Evolutionary conservation across 2,329 filamentous ascomycete genomes (phyloP), one percentile per base, ranked within the genome.

Genomic region (Clonostachys byssicola): DNA sequence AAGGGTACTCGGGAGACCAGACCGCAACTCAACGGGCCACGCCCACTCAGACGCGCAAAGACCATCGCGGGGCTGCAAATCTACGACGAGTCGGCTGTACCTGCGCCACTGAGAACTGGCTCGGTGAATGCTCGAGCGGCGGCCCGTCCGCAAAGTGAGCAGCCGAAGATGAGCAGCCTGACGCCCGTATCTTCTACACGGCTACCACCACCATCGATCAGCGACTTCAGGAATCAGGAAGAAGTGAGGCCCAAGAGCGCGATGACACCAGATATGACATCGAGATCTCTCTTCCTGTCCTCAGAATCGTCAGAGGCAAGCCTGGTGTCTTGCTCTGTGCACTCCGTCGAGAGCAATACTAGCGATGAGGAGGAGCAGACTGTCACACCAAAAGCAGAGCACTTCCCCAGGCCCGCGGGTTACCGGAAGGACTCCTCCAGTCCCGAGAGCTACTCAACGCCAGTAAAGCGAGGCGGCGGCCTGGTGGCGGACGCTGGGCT

Each of bases 251-350:
- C 54, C 43, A 55, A 54, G 50, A 46, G 48, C 10, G 45, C 23
- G 40, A 20, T 45, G 17, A 16, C 12, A 5, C 43, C 39, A 7
- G 17, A 23, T 7, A 12, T 46, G n/a, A 39, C 12, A 12, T 30
- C 41, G 9, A 41, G 20, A 35, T 35, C 10, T 36, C 13, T 34
- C 17, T 43, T 34, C 33, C 14, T 42, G 16, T 14, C 34, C 3
- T 5, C 33, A 9, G 40, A 33, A 6, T 7, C 33, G 10, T 36
- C 40, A n/a, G 45, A 9, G 16, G 34, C 23, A 3, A 62, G 60
- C 53, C 57, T 60, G 42, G 51, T 51, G 4, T 52, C 58, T 3
- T 56, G 55, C 9, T 61, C 59, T 0, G 58, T 58, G n/a, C 50
- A 56, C 46, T 53, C 49, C 33, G 47, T 47, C 41, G 45, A 45